Evolutionary conservation across 139 green algal species (phyloP), one percentile per base, ranked within the genome.

Genomic region (Chlorella sp.): DNA sequence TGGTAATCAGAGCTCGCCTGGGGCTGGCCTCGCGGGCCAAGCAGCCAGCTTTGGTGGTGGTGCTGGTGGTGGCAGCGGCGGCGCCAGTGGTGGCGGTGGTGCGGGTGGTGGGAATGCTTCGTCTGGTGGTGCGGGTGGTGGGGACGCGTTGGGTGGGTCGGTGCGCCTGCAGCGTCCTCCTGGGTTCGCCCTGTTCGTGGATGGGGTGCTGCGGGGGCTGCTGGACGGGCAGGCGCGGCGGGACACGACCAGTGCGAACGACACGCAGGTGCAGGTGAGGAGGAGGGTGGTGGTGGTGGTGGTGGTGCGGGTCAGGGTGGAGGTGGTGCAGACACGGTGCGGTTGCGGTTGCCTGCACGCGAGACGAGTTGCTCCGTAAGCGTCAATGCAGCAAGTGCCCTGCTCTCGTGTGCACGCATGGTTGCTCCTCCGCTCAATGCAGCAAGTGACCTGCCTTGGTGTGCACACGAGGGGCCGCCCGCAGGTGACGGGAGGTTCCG

Each of bases 161-260:
- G 42, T 10, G 42, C 42, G 42, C 42, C 42, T 10, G 42, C 42
- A 55, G 42, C 42, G 60, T 35, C 71, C 20, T 84, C 73, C 75
- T 50, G 75, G 68, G 20, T 80, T 62, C 77, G 24, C 63, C 2
- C 62, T 89, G 24, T 89, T 79, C 55, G 27, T 87, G 26, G 79
- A 89, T 35, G 84, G 84, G 10, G 6, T 61, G 34, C 72, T 85
- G 36, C 70, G 61, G 32, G 77, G 80, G 27, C 22, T 82, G n/a
- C 50, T 84, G 49, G 35, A 36, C 3, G 55, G 73, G 3, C 82
- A 72, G 42, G 50, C 72, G 3, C 30, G 34, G 65, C 68, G 60
- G 2, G 59, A 42, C 62, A 65, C 65, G 24, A 20, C 35, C 66
- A 73, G 74, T 59, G 26, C 26, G 10, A 66, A 5, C 29, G 59